Evolutionary conservation across 495 filamentous ascomycete species (phyloP), one percentile per base, ranked within the genome.

Genomic region (Podospora pseudoanserina): DNA sequence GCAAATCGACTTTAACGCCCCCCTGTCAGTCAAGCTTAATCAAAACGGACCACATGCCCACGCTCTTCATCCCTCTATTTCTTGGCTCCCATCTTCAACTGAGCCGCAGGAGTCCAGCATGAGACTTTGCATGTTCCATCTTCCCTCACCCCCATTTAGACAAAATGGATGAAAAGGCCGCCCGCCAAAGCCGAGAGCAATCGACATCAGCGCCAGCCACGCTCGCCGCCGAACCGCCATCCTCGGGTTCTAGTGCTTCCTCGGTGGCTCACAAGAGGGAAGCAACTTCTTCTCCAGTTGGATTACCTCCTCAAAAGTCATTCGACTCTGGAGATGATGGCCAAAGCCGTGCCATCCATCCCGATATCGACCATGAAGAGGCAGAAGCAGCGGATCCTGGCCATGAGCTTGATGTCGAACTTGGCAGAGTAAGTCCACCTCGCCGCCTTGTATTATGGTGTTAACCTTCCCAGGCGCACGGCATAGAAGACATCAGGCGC

Each of bases 321-420:
- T 30, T 61, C 18, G 59, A 61, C 27, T 9, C n/a, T 5, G 32
- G 32, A 39, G n/a, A 63, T 20, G 7, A 63, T 18, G 9, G 3
- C 0, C 39, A 49, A n/a, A 49, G 16, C 6, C 30, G 32, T 6
- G 18, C 27, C n/a, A 34, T 28, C 23, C 6, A 56, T 30, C 66
- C 68, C 0, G 72, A 74, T 15, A 67, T 70, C 59, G 67, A 71
- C 55, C 64, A 68, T 28, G 71, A 66, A 6, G 70, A 72, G 15
- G 69, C 64, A 34, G 70, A 73, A 55, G 69, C 54, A 5, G 62
- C 60, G 9, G 65, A 68, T 9, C 66, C 73, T 5, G 71, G 69
- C 49, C 67, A 69, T 32, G 71, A 66, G 0, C 69, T 75, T 39
- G 73, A 75, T 30, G 66, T 73, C 19, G 73, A 75, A 61, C 71